phyloP scores from a whole-genome alignment of 2,329 filamentous ascomycete genomes.

The Exophiala viscosa region DNA sequence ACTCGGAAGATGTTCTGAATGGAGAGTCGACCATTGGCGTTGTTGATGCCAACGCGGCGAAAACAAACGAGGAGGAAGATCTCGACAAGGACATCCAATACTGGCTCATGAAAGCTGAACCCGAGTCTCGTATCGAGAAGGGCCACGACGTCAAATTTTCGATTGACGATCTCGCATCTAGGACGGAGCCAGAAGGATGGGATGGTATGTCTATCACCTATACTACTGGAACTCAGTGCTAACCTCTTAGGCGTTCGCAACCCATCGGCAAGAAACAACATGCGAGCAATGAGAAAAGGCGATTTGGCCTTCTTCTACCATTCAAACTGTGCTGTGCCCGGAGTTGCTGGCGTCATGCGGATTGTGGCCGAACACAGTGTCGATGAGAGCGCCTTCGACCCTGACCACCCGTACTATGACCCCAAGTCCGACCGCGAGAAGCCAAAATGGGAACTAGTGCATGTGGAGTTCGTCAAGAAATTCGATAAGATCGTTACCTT shows the following conservation, averaged over 20 bases:
- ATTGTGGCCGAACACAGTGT: slow-evolving; percentile 79
- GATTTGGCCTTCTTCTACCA: slow-evolving; percentile 97
- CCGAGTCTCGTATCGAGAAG: slow-evolving; percentile 79
- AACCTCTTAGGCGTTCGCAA: slow-evolving; percentile 25
- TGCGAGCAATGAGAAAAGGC: slow-evolving; percentile 84
- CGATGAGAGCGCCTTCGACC: slow-evolving; percentile 72
- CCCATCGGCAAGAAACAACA: slow-evolving; percentile 71
- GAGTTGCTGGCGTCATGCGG: slow-evolving; percentile 83
- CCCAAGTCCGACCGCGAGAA: slow-evolving; percentile 64
- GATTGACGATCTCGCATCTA: slow-evolving; percentile 78
- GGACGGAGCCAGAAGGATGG: slow-evolving; percentile 79
- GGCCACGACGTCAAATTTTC: slow-evolving; percentile 89
- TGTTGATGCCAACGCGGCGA: slow-evolving; percentile 13
- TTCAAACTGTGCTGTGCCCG: slow-evolving; percentile 85
- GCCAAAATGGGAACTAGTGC: slow-evolving; percentile 83
- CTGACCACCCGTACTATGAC: slow-evolving; percentile 77
- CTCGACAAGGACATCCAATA: slow-evolving; percentile 47
- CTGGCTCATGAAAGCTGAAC: slow-evolving; percentile 86
- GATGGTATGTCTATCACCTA: slow-evolving; percentile 57
- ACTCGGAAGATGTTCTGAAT: slow-evolving; percentile 5
- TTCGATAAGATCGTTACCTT: slow-evolving; percentile 69
- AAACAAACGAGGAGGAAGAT: slow-evolving; percentile 5
- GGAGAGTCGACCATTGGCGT: slow-evolving; percentile 9
- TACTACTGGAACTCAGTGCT: background rate
- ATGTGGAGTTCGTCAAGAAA: slow-evolving; percentile 82